Evolutionary conservation across 495 filamentous ascomycete species (phyloP), one percentile per base, ranked within the genome.

Genomic region (Podospora pseudocomata): DNA sequence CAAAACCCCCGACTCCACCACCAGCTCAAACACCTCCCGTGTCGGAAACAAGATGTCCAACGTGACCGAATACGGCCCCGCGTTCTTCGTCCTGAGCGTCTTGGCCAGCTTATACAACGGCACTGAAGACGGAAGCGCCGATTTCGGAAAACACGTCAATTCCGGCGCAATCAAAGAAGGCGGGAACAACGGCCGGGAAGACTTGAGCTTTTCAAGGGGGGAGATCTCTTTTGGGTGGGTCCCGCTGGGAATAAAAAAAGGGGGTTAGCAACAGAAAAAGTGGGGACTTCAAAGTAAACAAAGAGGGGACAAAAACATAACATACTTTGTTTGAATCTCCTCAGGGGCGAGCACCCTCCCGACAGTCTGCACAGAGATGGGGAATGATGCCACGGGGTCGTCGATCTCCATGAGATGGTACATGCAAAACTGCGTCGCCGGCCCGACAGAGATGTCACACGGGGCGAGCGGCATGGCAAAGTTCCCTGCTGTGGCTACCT

Each of bases 61-160:
- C 3, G 83, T 85, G 26, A 86, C 72, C 68, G 85, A 82, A 67
- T 74, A 85, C 3, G 84, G 83, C 0, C 83, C 84, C 0, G 83
- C 68, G 67, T 85, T 86, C 74, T 85, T 86, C 15, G 80, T 81
- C 4, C 83, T 74, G 11, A 86, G 73, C 3, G 84, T 74, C n/a
- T 74, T 74, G 0, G 84, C 79, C 19, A 70, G 27, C 15, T 58
- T 20, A 20, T 59, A 59, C 56, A 59, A 20, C 26, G 56, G 56
- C 9, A 27, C 26, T 1, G 19, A 59, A 5, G 19, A 23, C 5
- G 56, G 19, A 59, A 20, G 20, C 64, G 34, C 64, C 59, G 9
- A 67, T 39, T 15, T 59, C 27, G 5, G 44, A 18, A 28, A 49
- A 23, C 16, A 53, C 53, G 54, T 34, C 54, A 59, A 20, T 59